Percentiles rank a stretch among this genome's conserved stretches.
Conservation (phyloP, 768 basidiomycete species). For the Rhodotorula paludigena region DNA sequence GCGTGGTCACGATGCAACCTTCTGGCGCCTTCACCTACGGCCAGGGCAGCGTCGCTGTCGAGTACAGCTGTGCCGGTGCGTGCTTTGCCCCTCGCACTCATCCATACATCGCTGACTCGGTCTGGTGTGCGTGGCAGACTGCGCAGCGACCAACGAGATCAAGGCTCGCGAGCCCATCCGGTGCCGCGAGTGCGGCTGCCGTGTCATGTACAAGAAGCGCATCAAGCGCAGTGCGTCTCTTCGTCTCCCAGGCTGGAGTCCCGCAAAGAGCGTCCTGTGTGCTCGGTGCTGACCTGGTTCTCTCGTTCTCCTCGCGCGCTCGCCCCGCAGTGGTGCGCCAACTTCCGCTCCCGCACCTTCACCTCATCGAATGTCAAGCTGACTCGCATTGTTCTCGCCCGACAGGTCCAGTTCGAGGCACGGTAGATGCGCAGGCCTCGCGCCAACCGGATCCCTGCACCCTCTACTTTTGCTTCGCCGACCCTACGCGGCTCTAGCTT, state of each 20-base stretch:
- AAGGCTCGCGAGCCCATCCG: slow-evolving; percentile 86
- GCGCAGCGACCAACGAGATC: slow-evolving; percentile 86
- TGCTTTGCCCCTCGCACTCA: not conserved
- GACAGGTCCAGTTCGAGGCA: slow-evolving; percentile 58
- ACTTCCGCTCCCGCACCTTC: not conserved
- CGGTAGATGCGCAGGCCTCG: too few species aligned
- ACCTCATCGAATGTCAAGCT: not conserved
- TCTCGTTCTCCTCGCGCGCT: not conserved
- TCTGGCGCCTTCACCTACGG: too few species aligned
- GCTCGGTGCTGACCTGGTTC: not conserved
- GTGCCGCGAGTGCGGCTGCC: slow-evolving; percentile 92
- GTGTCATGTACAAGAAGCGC: slow-evolving; percentile 98
- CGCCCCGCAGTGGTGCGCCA: slow-evolving; percentile 25
- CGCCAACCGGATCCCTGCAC: too few species aligned
- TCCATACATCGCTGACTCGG: too few species aligned
- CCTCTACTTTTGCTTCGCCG: too few species aligned
- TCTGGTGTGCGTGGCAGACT: slow-evolving; percentile 53
- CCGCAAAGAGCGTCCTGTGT: too few species aligned
- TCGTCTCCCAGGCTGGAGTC: too few species aligned
- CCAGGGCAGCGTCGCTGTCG: slow-evolving; percentile 53
- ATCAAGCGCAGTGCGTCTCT: slow-evolving; percentile 74
- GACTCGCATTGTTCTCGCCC: not conserved
- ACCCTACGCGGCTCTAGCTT: too few species aligned
- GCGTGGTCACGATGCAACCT: not conserved
- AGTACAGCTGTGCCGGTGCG: slow-evolving; percentile 70